Evolutionary conservation across 352 stramenopile genomes (phyloP), one percentile per base, ranked within the genome.

Genomic region (Globisporangium lucens): DNA sequence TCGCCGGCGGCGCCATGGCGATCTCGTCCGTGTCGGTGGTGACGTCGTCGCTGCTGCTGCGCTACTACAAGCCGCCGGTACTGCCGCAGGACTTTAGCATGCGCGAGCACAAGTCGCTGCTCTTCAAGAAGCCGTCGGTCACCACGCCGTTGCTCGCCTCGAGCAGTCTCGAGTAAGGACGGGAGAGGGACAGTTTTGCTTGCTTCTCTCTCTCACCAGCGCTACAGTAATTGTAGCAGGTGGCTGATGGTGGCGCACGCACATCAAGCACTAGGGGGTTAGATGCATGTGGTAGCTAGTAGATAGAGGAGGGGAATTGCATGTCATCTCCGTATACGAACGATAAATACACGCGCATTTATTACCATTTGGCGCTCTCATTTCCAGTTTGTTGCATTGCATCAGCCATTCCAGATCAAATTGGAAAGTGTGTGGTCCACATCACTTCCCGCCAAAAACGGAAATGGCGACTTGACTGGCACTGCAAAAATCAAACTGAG

Each of bases 1-100:
- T 99, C 66, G 97, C 97, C 30, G 97, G 97, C 36, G 88, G 95
- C 3, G 95, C 96, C 69, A 99, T 99, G 97, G 96, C 96, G 65
- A 91, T 98, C 57, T 98, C 90, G 46, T 98, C 93, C 24, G 92
- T 99, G 29, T 99, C 94, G 59, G 97, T 99, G 2, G 90, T 99
- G 52, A 94, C 80, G 17, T 98, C 91, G 52, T 99, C 94, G 56
- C 82, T 99, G 9, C 74, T 97, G 58, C 82, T 99, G 56, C 87
- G 91, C 63, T 87, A 93, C 70, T 99, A 99, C 76, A 66, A 61
- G 58, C 89, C 90, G 59, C 94, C 94, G 2, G 66, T 76, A 58
- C 80, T 93, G 24, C 84, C 84, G 2, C 73, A 77, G 33, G 75
- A 78, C 47, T 90, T 86, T 59, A 81, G 76, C 59, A 75, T 78